Conservation (phyloP, 495 filamentous ascomycete genomes). For the Lepidopterella palustris region DNA sequence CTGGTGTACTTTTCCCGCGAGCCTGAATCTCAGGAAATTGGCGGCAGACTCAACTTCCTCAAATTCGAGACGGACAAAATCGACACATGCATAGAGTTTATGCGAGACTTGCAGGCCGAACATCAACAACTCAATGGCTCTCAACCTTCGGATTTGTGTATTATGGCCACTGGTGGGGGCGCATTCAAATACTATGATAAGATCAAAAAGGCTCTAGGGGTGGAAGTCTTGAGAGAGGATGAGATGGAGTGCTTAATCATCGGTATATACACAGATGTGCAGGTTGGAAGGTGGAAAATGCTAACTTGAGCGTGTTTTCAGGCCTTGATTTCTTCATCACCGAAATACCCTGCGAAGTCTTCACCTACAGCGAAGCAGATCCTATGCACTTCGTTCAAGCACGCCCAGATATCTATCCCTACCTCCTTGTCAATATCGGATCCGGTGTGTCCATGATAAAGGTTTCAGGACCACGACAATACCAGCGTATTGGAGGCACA, state of each 20-base stretch:
- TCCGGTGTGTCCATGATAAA: conserved; percentile 98
- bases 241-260: conserved; percentile 99
- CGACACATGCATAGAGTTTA: conserved; percentile 83
- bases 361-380: conserved; percentile 83
- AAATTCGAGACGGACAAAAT: conserved; percentile 94
- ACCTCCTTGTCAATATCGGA: conserved; percentile 97
- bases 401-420: conserved; percentile 77
- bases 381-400: conserved; percentile 76
- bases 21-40: conserved; percentile 45
- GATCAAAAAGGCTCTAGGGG: conserved; percentile 69
- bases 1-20: conserved; percentile 95
- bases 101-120: conserved; percentile 71
- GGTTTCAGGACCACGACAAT: conserved; percentile 79
- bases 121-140: conserved; percentile 67
- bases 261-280: conserved; percentile 45
- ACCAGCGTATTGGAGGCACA: conserved; percentile 85
- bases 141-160: conserved; percentile 58
- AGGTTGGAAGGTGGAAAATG: background rate
- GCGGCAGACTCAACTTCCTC: conserved; percentile 87
- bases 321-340: conserved; percentile 98
- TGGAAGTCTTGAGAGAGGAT: conserved; percentile 86
- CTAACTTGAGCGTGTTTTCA: conserved; percentile 26
- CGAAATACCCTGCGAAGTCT: conserved; percentile 92
- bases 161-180: conserved; percentile 93
- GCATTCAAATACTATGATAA: conserved; percentile 93